These are phyloP conservation scores for Phytophthora syringae DNA, from an alignment of 352 stramenopile species.

Conservation along the genomic window DNA sequence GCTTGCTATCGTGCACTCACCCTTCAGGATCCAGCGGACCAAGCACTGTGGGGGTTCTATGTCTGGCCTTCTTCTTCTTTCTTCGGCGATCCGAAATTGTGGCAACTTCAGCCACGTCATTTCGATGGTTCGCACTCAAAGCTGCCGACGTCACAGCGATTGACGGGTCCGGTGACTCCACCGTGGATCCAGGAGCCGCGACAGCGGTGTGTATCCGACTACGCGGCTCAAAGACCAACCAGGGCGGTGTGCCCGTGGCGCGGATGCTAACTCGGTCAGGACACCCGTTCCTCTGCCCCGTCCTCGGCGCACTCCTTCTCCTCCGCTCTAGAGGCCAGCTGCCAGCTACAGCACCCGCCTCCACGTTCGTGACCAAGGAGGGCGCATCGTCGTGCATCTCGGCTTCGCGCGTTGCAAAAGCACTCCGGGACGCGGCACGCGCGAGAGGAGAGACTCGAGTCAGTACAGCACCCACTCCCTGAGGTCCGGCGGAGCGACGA, in stretches of 20 bases:
- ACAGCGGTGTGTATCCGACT: background rate
- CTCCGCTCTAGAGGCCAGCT: no score
- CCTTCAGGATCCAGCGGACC: background rate
- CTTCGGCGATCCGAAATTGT: background rate
- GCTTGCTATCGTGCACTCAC: background rate
- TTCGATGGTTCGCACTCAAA: background rate
- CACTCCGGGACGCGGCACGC: no score
- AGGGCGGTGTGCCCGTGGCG: background rate
- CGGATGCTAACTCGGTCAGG: background rate
- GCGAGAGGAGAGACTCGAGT: no score
- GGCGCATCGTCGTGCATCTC: no score
- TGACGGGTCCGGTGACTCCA: background rate
- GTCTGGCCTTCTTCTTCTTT: constrained; percentile 9
- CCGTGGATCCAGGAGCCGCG: background rate
- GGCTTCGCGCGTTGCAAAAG: no score
- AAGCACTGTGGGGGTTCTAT: constrained; percentile 12
- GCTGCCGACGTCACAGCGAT: background rate
- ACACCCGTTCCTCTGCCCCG: background rate
- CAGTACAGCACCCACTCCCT: no score
- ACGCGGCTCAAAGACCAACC: background rate
- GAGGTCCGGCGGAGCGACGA: no score
- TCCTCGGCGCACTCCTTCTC: background rate
- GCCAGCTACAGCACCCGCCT: no score
- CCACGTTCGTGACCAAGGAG: no score
- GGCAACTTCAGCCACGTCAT: background rate